A percentile compares a stretch with the other conserved stretches of the same genome.
These are phyloP conservation scores for Claviceps quebecensis DNA, from an alignment of 2,329 filamentous ascomycete species.

Conservation along the genomic window DNA sequence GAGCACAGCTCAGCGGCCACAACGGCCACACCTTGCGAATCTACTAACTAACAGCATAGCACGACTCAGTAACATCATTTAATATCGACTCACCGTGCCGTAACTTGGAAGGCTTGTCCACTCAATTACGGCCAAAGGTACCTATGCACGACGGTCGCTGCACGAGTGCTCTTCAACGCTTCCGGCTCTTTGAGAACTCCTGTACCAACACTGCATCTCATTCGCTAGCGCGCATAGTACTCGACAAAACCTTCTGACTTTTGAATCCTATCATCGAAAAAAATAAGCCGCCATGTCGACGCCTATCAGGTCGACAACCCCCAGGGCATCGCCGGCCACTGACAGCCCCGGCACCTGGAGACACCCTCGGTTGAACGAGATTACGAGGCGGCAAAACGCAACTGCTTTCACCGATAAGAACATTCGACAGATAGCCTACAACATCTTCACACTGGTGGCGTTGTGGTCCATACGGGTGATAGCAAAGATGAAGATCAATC, in stretches of 20 bases:
- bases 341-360: slow-evolving; percentile 71
- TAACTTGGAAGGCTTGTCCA: too few species aligned
- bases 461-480: slow-evolving; percentile 23
- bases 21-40: slow-evolving; percentile 12
- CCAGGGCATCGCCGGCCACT: slow-evolving; percentile 24
- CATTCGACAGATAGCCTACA: slow-evolving; percentile 54
- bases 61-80: neutral
- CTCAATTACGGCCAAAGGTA: neutral
- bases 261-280: too few species aligned
- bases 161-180: neutral
- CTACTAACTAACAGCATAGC: slow-evolving; percentile 19
- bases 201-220: neutral
- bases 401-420: slow-evolving; percentile 69
- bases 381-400: slow-evolving; percentile 65
- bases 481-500: slow-evolving; percentile 21
- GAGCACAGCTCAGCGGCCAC: slow-evolving; percentile 15
- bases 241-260: neutral
- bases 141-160: neutral
- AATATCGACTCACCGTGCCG: too few species aligned
- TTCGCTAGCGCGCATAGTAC: neutral
- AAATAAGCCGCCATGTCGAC: slow-evolving; percentile 15
- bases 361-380: slow-evolving; percentile 80
- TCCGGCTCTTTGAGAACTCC: neutral
- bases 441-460: slow-evolving; percentile 35
- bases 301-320: slow-evolving; percentile 22